Evolutionary conservation across 1,284 basidiomycete genomes (phyloP), one percentile per base, ranked within the genome.

Genomic region (Ceratobasidium sp.): DNA sequence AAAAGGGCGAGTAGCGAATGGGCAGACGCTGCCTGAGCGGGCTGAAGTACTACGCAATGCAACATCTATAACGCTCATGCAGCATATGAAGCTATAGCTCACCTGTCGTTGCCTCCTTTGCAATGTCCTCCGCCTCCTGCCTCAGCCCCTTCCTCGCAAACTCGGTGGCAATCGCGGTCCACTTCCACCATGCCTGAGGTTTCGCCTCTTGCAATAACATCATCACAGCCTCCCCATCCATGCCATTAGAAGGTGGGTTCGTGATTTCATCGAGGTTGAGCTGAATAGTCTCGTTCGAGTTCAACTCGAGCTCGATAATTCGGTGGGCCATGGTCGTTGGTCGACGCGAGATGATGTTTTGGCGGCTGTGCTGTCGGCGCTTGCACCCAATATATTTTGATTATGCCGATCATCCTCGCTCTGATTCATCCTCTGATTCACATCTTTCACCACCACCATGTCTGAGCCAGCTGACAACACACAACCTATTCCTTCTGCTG

Each of bases 1-100:
- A 96, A 85, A 77, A 94, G 94, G 1, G 93, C 93, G 25, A 93
- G 82, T 69, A 96, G 82, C 22, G 90, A 85, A 73, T 92, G 89
- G 60, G 95, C 83, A 7, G 91, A 89, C 25, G 83, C 40, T 43
- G 53, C 65, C 25, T 55, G 65, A 42, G 53, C 42, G 7, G 65
- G 53, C 13, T 47, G 65, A n/a, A 68, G 65, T 7, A 68, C 65
- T 68, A 32, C 8, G 27, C 29, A 60, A 49, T 42, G 35, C 52
- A 47, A 32, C 22, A 27, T 10, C 17, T 47, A 32, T 8, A 25
- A 20, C 15, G 20, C 6, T 34, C 1, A 15, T 7, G 22, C 27
- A 38, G 22, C 15, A 27, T 4, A 43, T 38, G 20, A 32, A 20
- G 13, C n/a, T 40, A 8, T 12, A 42, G 25, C 57, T 34, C 43